Evolutionary conservation across 441 rosid genomes (phyloP), one percentile per base, ranked within the genome.

Genomic region (Croton setiger): DNA sequence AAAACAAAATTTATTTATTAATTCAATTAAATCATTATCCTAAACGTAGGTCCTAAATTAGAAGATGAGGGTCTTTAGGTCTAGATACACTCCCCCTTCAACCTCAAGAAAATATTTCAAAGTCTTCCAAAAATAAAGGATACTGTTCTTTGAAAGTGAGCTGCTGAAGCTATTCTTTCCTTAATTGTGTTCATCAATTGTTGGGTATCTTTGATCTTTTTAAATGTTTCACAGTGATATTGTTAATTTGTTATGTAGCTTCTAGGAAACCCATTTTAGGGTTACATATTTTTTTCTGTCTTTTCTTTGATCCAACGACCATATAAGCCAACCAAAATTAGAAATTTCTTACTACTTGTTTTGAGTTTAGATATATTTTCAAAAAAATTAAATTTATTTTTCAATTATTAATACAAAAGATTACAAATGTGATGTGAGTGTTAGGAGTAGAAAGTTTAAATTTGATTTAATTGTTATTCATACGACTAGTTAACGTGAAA

Each of bases 71-170:
- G 66, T 37, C 66, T 77, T 74, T 76, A 51, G 67, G 83, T 77
- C 87, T 61, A 71, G 82, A 72, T 89, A 52, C 92, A 85, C 68
- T 72, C 82, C 83, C 86, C 87, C 80, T 72, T 67, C 75, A 80
- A 74, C 69, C 76, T 23, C 61, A 61, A 71, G 65, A 21, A 78
- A 81, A 20, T 27, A 52, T 71, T 71, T 35, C 68, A 35, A 45
- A 71, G 84, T 75, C 76, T 75, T 72, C 74, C 76, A 49, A 68
- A 62, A 81, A 64, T 0, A 75, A 72, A 47, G 79, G 72, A 53
- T 73, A 61, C 59, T 69, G 47, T 78, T 70, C 20, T 18, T 47
- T 66, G 69, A 69, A 20, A 51, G 66, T 57, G 64, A 73, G 60
- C 1, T 39, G 15, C 17, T n/a, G 13, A 14, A 18, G 27, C 57